A percentile compares a stretch with the other conserved stretches of the same genome.
Evolutionary conservation across 164 flowering plant genomes (phyloP).

Genomic region (Liriodendron chinense): DNA sequence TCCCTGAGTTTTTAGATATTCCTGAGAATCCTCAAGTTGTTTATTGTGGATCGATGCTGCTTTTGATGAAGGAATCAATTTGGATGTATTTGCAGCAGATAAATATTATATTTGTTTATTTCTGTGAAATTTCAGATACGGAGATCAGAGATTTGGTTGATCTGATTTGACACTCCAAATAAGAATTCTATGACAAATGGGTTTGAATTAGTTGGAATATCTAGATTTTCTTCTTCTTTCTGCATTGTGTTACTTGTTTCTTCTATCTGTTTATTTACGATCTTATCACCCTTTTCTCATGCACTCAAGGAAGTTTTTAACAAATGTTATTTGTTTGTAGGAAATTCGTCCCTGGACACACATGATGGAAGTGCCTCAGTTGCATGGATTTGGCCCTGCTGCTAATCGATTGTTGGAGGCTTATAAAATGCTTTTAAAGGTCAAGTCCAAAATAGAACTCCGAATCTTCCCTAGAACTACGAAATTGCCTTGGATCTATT

Average conservation of each 20-base stretch:
- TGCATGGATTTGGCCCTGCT: slow-evolving; percentile 99
- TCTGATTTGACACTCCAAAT: neutral
- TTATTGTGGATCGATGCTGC: too few relatives aligned
- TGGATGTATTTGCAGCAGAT: too few relatives aligned
- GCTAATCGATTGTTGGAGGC: slow-evolving; percentile 94
- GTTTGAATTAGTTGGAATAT: neutral
- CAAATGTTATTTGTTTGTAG: slow-evolving; percentile 22
- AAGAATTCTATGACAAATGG: neutral
- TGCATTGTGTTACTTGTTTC: neutral
- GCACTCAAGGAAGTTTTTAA: neutral
- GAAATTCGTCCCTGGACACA: slow-evolving; percentile 99
- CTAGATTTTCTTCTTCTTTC: neutral
- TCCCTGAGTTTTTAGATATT: neutral
- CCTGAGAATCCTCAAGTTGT: neutral
- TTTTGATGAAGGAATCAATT: too few relatives aligned
- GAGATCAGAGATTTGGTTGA: neutral
- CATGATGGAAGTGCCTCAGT: slow-evolving; percentile 99
- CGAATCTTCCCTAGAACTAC: neutral
- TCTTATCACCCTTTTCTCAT: neutral
- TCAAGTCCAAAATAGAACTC: neutral
- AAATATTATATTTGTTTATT: too few relatives aligned
- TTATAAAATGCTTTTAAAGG: slow-evolving; percentile 93
- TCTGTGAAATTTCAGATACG: neutral
- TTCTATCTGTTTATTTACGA: neutral
- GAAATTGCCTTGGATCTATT: neutral